A percentile compares a stretch with the other conserved stretches of the same genome.
phyloP scores from a whole-genome alignment of 2,329 filamentous ascomycete species.

The Chaetomium strumarium region DNA sequence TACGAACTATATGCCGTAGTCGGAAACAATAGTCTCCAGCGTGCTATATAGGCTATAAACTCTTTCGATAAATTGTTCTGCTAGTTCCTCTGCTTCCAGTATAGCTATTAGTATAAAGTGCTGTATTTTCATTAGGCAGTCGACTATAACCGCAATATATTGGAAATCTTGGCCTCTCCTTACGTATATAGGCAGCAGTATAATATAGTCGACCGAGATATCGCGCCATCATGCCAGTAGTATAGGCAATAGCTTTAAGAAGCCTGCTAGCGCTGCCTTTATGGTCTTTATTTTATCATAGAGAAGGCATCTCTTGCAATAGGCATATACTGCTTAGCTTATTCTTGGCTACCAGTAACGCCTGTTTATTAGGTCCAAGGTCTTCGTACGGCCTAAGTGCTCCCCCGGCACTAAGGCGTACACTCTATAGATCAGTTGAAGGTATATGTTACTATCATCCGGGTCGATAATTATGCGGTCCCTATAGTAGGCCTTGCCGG shows the following conservation, averaged over 20 bases:
- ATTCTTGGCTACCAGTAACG: background rate
- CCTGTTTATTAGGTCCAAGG: background rate
- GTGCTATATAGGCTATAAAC: background rate
- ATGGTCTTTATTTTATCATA: background rate
- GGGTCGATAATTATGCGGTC: background rate
- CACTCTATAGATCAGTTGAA: background rate
- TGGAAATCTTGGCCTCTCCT: background rate
- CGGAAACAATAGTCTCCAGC: background rate
- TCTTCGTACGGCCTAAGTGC: background rate
- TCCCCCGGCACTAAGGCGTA: background rate
- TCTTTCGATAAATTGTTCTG: background rate
- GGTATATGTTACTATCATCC: background rate
- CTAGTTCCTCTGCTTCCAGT: background rate
- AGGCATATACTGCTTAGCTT: background rate
- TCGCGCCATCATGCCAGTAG: background rate
- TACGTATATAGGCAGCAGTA: background rate
- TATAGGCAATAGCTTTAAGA: background rate
- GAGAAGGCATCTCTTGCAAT: background rate
- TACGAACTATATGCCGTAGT: background rate
- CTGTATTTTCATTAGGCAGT: background rate
- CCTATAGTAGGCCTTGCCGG: background rate
- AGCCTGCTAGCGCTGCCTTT: background rate
- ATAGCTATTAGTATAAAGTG: background rate
- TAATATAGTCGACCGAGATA: background rate
- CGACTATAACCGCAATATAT: background rate